Evolutionary conservation across 2,329 filamentous ascomycete species (phyloP), one percentile per base, ranked within the genome.

Genomic region (Colletotrichum sp.): DNA sequence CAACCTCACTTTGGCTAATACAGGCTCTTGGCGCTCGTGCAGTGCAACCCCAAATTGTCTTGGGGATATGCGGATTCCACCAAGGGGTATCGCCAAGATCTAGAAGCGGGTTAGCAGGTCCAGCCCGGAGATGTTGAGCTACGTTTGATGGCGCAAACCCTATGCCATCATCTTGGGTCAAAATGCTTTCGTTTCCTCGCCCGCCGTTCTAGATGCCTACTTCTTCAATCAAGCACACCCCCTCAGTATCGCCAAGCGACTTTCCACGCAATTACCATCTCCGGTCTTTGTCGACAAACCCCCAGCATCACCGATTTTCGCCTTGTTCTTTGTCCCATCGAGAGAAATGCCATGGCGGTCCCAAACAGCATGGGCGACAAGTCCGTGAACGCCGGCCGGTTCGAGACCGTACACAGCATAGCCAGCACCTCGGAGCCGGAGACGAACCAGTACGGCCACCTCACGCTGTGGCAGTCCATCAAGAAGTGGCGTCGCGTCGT

Each of bases 401-500:
- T 74, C 16, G 25, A 74, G 22, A 34, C 59, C 22, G 71, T 73
- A 30, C 68, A 27, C 49, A 76, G 71, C 65, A 65, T 64, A 49
- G 55, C 70, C 49, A 72, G 63, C 34, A 72, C 70, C 29, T 64
- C 74, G 25, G 63, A 63, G 25, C 65, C 52, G 29, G 74, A 78
- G 25, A 68, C 65, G 3, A 78, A 78, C 72, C 64, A 66, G 19
- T 76, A 73, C 66, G 67, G 61, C 52, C 72, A 77, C 72, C 72
- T 78, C 32, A 78, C 73, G 7, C 63, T 78, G n/a, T 80, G 77
- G 78, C 78, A 80, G n/a, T 79, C 80, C 29, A 68, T 80, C 44
- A 79, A 77, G 68, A 81, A 79, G 64, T 82, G 79, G 79, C 72
- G 73, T 16, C 80, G 78, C 27, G 75, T 82, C 49, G 77, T 80